Evolutionary conservation across 192 early-diverging fungal genomes (phyloP).

Genomic region (Rhizophagus prolifer): DNA sequence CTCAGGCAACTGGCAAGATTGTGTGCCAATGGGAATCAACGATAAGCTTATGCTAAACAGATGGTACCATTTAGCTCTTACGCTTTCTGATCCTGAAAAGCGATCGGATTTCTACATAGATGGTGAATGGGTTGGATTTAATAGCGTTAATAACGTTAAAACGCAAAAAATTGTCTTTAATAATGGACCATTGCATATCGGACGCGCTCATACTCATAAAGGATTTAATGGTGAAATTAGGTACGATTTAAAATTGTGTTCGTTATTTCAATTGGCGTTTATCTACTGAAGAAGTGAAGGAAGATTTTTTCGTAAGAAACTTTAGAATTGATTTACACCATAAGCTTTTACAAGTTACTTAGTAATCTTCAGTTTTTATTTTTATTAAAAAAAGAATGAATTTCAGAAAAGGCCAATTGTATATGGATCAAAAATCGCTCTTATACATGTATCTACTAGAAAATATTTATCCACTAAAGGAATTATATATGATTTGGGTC

Average conservation of each 20-base stretch:
- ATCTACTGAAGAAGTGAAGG: slow-evolving; percentile 18
- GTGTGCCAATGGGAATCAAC: not conserved
- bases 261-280: slow-evolving; percentile 31
- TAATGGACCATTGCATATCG: slow-evolving; percentile 11
- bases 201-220: not conserved
- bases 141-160: not conserved
- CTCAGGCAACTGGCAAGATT: not conserved
- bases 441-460: not conserved
- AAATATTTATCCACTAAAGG: slow-evolving; percentile 12
- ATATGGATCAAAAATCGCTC: slow-evolving; percentile 2
- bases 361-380: not conserved
- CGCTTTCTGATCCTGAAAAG: slow-evolving; percentile 19
- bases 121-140: not conserved
- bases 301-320: slow-evolving; percentile 14
- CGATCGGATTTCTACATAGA: slow-evolving; percentile 11
- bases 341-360: not conserved
- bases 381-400: not conserved
- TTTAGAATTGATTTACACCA: not conserved
- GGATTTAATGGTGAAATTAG: slow-evolving; percentile 19
- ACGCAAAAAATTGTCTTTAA: slow-evolving; percentile 14
- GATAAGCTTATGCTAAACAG: slow-evolving; percentile 4
- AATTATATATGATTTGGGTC: not conserved
- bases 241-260: slow-evolving; percentile 6
- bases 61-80: slow-evolving; percentile 24
- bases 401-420: not conserved